Conservation (phyloP, 2,329 filamentous ascomycete species). For the Alternaria sp. region DNA sequence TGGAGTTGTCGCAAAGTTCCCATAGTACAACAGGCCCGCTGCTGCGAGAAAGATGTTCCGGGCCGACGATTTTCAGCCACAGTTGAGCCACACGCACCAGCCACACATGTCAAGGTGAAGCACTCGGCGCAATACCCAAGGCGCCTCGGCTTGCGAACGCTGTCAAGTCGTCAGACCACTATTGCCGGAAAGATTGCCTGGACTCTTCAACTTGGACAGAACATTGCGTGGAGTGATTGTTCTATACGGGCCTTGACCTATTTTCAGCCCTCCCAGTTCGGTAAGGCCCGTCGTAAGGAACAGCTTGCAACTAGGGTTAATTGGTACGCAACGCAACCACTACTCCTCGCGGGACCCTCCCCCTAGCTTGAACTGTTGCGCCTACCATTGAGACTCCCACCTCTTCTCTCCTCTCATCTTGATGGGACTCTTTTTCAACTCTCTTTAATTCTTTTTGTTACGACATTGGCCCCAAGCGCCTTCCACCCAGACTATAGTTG, state of each 20-base stretch:
- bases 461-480: constrained; percentile 9
- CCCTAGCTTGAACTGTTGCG: constrained; percentile 37
- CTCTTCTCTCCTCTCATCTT: constrained; percentile 24
- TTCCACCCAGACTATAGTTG: constrained; percentile 12
- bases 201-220: background rate
- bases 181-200: background rate
- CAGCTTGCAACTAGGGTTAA: constrained; percentile 45
- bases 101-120: constrained; percentile 16
- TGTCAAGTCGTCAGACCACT: constrained; percentile 2
- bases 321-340: constrained; percentile 32
- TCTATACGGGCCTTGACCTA: constrained; percentile 17
- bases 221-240: background rate
- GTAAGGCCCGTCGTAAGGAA: constrained; percentile 27
- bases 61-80: constrained; percentile 15
- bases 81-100: constrained; percentile 2
- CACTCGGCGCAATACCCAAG: constrained; percentile 18
- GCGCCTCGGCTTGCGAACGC: constrained; percentile 2
- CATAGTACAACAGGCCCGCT: constrained; percentile 2
- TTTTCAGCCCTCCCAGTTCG: constrained; percentile 34
- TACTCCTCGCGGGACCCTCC: constrained; percentile 27
- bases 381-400: constrained; percentile 34
- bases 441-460: constrained; percentile 40
- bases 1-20: constrained; percentile 21
- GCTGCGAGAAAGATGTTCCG: constrained; percentile 16
- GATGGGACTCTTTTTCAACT: constrained; percentile 44